Percentiles rank a stretch among this genome's conserved stretches.
Conservation (phyloP, 495 filamentous ascomycete species). For the Lentithecium fluviatile region DNA sequence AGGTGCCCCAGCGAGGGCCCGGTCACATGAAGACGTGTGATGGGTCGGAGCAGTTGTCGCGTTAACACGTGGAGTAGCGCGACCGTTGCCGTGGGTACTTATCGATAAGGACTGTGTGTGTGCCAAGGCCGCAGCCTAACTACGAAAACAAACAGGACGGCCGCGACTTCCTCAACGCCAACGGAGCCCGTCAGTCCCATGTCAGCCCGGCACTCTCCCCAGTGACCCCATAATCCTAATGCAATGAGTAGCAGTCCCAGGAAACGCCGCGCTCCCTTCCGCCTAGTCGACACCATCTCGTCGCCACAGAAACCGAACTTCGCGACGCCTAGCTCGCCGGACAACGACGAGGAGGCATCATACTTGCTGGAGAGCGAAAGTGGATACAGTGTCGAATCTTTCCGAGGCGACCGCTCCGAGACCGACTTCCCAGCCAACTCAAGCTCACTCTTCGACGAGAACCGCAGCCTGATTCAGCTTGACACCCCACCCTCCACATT, state of each 20-base stretch:
- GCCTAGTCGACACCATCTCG: conserved; percentile 37
- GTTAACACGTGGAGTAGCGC: too few species aligned
- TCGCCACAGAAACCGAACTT: conserved; percentile 38
- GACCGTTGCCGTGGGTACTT: too few species aligned
- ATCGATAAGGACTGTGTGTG: too few species aligned
- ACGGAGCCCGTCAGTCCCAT: too few species aligned
- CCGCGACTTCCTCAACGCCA: too few species aligned
- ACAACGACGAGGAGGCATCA: background rate
- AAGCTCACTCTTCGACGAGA: conserved; percentile 27
- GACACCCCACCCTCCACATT: background rate
- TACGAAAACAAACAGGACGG: too few species aligned
- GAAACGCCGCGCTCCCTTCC: conserved; percentile 32
- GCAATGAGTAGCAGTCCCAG: conserved; percentile 19
- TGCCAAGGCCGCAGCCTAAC: too few species aligned
- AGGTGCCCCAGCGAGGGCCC: too few species aligned
- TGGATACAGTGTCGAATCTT: background rate
- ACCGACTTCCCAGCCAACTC: conserved; percentile 20
- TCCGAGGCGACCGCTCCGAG: conserved; percentile 2
- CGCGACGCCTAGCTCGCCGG: background rate
- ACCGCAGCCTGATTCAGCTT: background rate
- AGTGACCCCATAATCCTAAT: too few species aligned
- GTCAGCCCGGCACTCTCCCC: too few species aligned
- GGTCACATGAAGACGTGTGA: too few species aligned
- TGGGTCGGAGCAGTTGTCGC: too few species aligned
- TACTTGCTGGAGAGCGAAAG: background rate